Conservation (phyloP, 164 flowering plant species). For the Magnolia sinica region DNA sequence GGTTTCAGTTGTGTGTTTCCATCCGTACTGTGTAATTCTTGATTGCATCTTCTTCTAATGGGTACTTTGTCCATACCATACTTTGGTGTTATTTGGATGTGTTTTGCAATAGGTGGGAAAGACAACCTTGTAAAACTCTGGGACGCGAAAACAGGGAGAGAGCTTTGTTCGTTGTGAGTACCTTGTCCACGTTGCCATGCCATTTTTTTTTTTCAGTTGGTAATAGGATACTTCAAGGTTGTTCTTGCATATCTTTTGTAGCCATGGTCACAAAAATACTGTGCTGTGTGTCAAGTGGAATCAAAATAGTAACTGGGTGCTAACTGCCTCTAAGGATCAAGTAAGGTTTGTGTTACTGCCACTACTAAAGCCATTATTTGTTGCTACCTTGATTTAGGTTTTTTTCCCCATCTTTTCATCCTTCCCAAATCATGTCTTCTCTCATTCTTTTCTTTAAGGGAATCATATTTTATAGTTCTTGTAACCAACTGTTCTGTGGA, state of each 20-base stretch:
- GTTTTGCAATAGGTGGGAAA: slow-evolving; percentile 67
- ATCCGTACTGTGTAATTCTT: no score
- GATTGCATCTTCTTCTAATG: no score
- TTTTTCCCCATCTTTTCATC: not conserved
- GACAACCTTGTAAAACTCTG: slow-evolving; percentile 98
- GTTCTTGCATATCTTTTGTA: slow-evolving; percentile 33
- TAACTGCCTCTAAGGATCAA: slow-evolving; percentile 98
- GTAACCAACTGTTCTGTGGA: not conserved
- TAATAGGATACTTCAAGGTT: slow-evolving; percentile 4
- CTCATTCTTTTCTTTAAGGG: not conserved
- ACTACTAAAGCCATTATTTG: not conserved
- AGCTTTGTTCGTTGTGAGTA: slow-evolving; percentile 89
- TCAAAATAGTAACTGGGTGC: slow-evolving; percentile 98
- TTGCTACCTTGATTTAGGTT: not conserved
- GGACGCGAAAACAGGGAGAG: slow-evolving; percentile 94
- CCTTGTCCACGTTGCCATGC: not conserved
- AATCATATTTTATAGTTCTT: no score
- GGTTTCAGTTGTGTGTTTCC: no score
- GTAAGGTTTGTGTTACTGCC: slow-evolving; percentile 54
- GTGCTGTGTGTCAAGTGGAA: slow-evolving; percentile 97
- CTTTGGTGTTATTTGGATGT: not conserved
- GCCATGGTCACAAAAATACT: slow-evolving; percentile 97
- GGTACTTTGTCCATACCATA: not conserved
- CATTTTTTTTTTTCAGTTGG: not conserved
- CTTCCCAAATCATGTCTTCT: not conserved